phyloP scores from a whole-genome alignment of 2,329 filamentous ascomycete species.

The Sclerotinia borealis region DNA sequence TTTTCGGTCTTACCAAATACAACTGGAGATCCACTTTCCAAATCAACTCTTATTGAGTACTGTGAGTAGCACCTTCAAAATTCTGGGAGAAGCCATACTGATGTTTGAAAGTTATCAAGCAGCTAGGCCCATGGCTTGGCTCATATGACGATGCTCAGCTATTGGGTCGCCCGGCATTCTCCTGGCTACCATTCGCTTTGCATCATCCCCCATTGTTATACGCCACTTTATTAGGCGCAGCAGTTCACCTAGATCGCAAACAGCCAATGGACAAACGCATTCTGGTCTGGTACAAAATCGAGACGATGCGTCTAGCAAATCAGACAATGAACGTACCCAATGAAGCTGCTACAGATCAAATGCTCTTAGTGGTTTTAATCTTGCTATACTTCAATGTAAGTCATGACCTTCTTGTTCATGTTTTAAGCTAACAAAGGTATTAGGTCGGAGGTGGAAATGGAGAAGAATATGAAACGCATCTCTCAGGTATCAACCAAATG shows the following conservation, averaged over 20 bases:
- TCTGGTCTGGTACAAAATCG: slow-evolving; percentile 19
- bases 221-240: slow-evolving; percentile 21
- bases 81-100: neutral
- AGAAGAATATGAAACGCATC: slow-evolving; percentile 23
- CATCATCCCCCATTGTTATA: slow-evolving; percentile 22
- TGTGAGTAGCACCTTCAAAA: neutral
- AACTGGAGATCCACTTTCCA: neutral
- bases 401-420: neutral
- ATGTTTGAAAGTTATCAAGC: slow-evolving; percentile 12
- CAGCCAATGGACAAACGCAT: slow-evolving; percentile 14
- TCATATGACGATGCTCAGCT: slow-evolving; percentile 15
- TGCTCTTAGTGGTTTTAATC: slow-evolving; percentile 22
- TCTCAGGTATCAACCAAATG: slow-evolving; percentile 25
- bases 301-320: slow-evolving; percentile 23
- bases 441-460: slow-evolving; percentile 19
- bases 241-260: slow-evolving; percentile 20
- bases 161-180: slow-evolving; percentile 5
- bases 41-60: slow-evolving; percentile 7
- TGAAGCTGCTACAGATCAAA: slow-evolving; percentile 20
- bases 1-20: slow-evolving; percentile 5
- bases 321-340: slow-evolving; percentile 15
- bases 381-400: slow-evolving; percentile 22
- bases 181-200: slow-evolving; percentile 18
- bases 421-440: neutral
- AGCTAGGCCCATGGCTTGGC: slow-evolving; percentile 18